Conservation (phyloP, 208 protist genomes). For the Vickermania spadyakhi region DNA sequence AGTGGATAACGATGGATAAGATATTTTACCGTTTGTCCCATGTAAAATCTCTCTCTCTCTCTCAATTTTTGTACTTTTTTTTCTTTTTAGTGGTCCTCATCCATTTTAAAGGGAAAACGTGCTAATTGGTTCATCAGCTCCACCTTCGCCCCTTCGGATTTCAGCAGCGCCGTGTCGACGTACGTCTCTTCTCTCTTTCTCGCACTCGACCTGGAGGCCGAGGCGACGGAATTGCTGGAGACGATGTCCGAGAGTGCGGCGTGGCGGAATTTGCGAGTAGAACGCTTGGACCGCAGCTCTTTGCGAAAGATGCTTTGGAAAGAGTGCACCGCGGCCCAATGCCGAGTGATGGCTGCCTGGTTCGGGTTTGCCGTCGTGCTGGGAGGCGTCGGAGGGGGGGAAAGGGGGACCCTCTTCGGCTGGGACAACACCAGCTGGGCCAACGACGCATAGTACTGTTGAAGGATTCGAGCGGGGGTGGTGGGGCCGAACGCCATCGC, state of each 20-base stretch:
- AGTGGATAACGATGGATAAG: too few species aligned
- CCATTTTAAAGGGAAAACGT: slow-evolving; percentile 63
- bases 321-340: slow-evolving; percentile 11
- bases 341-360: neutral
- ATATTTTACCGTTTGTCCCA: too few species aligned
- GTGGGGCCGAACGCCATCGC: neutral
- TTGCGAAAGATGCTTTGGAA: slow-evolving; percentile 43
- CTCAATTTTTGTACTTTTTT: too few species aligned
- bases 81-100: slow-evolving; percentile 31
- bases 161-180: slow-evolving; percentile 74
- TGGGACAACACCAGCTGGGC: neutral
- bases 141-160: slow-evolving; percentile 57
- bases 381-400: neutral
- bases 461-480: neutral
- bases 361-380: neutral
- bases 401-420: neutral
- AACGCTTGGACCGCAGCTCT: slow-evolving; percentile 47
- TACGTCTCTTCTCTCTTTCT: slow-evolving; percentile 71
- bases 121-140: slow-evolving; percentile 75
- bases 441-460: neutral
- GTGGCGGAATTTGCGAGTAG: slow-evolving; percentile 50
- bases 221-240: neutral
- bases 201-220: neutral
- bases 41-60: too few species aligned
- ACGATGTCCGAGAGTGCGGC: slow-evolving; percentile 30